A percentile compares a stretch with the other conserved stretches of the same genome.
Evolutionary conservation across 208 protist species (phyloP).

Genomic region (Jaenimonas drosophilae): DNA sequence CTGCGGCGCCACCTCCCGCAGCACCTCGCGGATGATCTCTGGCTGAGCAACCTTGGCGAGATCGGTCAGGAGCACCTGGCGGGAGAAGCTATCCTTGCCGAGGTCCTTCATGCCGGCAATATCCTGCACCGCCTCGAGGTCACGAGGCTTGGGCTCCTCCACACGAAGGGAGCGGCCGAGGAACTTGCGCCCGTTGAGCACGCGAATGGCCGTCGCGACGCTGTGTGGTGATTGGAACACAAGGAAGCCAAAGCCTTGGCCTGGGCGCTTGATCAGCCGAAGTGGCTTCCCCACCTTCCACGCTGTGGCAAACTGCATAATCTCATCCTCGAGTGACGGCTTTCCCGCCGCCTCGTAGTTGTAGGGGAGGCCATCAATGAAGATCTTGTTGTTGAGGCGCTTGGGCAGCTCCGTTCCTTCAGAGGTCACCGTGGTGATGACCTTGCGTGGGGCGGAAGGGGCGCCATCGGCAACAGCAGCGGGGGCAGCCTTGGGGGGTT

Average conservation of each 20-base stretch:
- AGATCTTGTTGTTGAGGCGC: constrained; percentile 84
- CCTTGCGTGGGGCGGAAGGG: constrained; percentile 1
- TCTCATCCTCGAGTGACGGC: constrained; percentile 67
- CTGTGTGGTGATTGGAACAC: constrained; percentile 82
- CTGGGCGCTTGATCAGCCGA: constrained; percentile 81
- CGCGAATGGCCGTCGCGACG: constrained; percentile 67
- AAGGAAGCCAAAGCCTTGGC: constrained; percentile 87
- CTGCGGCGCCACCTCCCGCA: constrained; percentile 79
- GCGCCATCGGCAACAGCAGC: constrained; percentile 1
- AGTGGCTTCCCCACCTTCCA: constrained; percentile 84
- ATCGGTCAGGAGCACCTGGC: constrained; percentile 83
- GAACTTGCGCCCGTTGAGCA: constrained; percentile 85
- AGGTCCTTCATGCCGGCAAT: constrained; percentile 31
- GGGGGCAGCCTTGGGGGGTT: neutral
- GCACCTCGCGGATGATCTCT: constrained; percentile 82
- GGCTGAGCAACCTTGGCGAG: constrained; percentile 71
- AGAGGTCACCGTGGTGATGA: constrained; percentile 60
- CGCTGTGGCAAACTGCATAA: constrained; percentile 66
- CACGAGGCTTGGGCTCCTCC: constrained; percentile 74
- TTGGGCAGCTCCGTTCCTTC: constrained; percentile 69
- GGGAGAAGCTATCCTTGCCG: constrained; percentile 63
- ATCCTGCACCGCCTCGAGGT: constrained; percentile 29
- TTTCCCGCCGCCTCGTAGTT: constrained; percentile 44
- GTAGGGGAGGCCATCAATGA: constrained; percentile 86
- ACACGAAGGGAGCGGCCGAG: constrained; percentile 79